These are phyloP conservation scores for Sporisorium iseilematis-ciliati DNA, from an alignment of 1,284 basidiomycete species.

Conservation along the genomic window DNA sequence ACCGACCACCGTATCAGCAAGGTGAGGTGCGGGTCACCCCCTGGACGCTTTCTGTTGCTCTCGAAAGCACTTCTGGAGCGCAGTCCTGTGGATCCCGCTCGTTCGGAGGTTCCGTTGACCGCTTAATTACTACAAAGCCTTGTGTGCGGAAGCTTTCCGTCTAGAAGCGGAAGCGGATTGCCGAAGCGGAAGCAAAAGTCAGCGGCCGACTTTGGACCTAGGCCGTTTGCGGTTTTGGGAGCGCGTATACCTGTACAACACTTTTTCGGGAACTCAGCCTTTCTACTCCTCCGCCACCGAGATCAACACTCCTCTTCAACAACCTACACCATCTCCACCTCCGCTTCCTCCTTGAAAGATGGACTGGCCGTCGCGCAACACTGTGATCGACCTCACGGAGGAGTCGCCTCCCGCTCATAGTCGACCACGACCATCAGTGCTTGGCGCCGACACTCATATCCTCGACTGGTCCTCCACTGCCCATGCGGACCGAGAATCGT, in stretches of 20 bases:
- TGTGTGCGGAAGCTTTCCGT: not conserved
- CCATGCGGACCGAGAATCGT: not conserved
- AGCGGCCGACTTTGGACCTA: not conserved
- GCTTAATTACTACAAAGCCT: not conserved
- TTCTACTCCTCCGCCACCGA: constrained; percentile 12
- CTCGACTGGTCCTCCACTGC: constrained; percentile 24
- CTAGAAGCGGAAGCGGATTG: constrained; percentile 1
- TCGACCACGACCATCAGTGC: constrained; percentile 7
- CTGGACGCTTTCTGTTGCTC: not conserved
- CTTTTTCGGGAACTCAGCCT: constrained; percentile 11
- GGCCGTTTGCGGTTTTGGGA: not conserved
- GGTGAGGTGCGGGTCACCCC: not conserved
- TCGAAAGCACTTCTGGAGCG: not conserved
- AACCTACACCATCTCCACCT: not conserved
- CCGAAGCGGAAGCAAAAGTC: not conserved
- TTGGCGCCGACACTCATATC: constrained; percentile 21
- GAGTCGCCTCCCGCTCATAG: constrained; percentile 53
- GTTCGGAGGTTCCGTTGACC: not conserved
- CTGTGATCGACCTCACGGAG: constrained; percentile 58
- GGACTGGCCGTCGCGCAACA: constrained; percentile 12
- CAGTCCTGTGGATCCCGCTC: not conserved
- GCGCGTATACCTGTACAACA: not conserved
- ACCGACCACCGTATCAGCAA: not conserved
- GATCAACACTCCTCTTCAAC: not conserved
- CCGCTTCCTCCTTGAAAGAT: constrained; percentile 1